phyloP scores from a whole-genome alignment of 164 flowering plant species.

The Tetracentron sinense region DNA sequence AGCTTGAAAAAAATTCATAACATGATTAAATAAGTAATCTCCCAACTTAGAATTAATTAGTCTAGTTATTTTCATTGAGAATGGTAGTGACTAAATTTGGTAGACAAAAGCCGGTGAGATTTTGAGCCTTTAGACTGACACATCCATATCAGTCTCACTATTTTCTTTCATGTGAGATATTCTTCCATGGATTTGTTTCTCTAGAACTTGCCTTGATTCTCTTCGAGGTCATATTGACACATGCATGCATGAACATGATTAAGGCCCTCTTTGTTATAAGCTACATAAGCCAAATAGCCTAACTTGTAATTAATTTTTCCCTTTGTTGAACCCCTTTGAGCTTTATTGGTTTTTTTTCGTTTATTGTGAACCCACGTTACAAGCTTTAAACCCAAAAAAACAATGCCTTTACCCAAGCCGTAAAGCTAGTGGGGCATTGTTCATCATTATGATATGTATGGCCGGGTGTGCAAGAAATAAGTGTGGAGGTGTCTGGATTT shows the following conservation, averaged over 20 bases:
- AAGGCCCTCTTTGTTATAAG: not conserved
- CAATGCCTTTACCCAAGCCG: constrained; percentile 1
- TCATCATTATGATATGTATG: not conserved
- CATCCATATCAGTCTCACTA: not conserved
- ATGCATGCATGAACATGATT: not conserved
- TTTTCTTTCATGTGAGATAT: not conserved
- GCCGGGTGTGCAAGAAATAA: not conserved
- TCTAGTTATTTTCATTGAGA: constrained; percentile 3
- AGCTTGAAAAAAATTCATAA: constrained; percentile 2
- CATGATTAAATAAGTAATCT: not conserved
- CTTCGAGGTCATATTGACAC: not conserved
- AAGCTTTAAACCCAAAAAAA: not conserved
- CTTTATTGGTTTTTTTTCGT: not conserved
- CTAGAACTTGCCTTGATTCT: not conserved
- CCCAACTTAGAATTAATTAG: not conserved
- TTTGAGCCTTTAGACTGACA: not conserved
- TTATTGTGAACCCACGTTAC: not conserved
- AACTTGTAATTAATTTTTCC: constrained; percentile 1
- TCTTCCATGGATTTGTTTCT: not conserved
- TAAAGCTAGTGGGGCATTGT: not conserved
- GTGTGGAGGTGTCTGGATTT: not conserved
- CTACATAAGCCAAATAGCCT: not conserved
- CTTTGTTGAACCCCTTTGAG: not conserved
- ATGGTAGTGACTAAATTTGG: not conserved
- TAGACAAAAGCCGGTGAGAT: not conserved